These are phyloP conservation scores for Plectranthus barbatus DNA, from an alignment of 257 asterid genomes.

Conservation along the genomic window DNA sequence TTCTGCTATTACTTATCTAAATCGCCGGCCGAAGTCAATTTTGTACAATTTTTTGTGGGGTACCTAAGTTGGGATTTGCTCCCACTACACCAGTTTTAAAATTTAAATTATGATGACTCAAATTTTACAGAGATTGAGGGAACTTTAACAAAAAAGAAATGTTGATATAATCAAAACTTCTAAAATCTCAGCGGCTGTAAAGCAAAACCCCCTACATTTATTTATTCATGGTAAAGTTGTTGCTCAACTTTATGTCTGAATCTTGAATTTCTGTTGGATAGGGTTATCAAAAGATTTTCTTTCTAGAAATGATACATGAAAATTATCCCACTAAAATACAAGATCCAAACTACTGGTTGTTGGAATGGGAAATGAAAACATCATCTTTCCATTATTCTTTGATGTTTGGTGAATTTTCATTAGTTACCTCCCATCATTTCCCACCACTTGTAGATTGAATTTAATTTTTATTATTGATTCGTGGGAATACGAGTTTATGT, in stretches of 20 bases:
- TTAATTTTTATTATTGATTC: too few species aligned
- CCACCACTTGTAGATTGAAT: too few species aligned
- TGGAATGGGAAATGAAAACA: constrained; percentile 2
- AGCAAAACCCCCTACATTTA: too few species aligned
- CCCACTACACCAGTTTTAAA: constrained; percentile 26
- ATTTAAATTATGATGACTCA: too few species aligned
- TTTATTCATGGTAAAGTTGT: not conserved
- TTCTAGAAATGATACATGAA: not conserved
- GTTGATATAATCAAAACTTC: too few species aligned
- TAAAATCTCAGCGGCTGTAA: too few species aligned
- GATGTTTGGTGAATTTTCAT: too few species aligned
- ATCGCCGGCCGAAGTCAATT: constrained; percentile 41
- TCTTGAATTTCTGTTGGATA: not conserved
- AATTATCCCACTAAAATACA: not conserved
- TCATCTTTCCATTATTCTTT: not conserved
- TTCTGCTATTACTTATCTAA: constrained; percentile 20
- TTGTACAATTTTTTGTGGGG: constrained; percentile 21
- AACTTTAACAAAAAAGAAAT: too few species aligned
- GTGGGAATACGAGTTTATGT: too few species aligned
- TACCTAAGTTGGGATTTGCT: constrained; percentile 28
- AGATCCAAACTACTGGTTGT: constrained; percentile 1
- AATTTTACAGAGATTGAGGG: too few species aligned
- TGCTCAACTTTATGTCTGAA: too few species aligned
- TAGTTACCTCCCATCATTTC: not conserved
- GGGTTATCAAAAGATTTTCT: not conserved